phyloP scores from a whole-genome alignment of 805 yeast genomes.

The Kuraishia ogatae region DNA sequence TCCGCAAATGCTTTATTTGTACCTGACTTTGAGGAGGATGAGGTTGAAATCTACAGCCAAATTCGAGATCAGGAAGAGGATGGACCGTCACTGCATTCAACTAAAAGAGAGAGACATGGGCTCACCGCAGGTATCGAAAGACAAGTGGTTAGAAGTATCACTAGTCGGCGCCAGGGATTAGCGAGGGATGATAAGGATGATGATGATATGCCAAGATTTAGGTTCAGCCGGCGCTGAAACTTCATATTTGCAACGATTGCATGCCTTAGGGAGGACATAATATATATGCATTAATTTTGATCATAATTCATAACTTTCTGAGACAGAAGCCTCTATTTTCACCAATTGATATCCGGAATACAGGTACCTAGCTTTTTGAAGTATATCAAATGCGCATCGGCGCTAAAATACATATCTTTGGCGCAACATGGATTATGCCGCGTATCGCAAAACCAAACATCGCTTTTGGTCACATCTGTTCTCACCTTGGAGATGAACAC shows the following conservation, averaged over 20 bases:
- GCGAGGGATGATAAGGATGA: slow-evolving; percentile 14
- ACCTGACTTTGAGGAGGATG: neutral
- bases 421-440: slow-evolving; percentile 6
- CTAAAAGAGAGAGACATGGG: neutral
- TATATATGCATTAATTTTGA: neutral
- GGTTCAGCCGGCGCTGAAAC: slow-evolving; percentile 13
- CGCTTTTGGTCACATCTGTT: slow-evolving; percentile 2
- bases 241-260: neutral
- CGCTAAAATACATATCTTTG: slow-evolving; percentile 5
- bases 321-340: neutral
- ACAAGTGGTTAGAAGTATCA: no score
- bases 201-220: slow-evolving; percentile 21
- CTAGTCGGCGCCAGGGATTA: neutral
- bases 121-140: neutral
- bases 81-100: neutral
- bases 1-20: neutral
- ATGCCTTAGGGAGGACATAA: neutral
- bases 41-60: neutral
- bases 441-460: slow-evolving; percentile 7
- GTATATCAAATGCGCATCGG: slow-evolving; percentile 10
- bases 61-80: neutral
- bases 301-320: neutral
- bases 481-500: slow-evolving; percentile 13
- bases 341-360: neutral
- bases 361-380: slow-evolving; percentile 10